Conservation (phyloP, 306 rosid genomes). For the Begonia fuchsioides region DNA sequence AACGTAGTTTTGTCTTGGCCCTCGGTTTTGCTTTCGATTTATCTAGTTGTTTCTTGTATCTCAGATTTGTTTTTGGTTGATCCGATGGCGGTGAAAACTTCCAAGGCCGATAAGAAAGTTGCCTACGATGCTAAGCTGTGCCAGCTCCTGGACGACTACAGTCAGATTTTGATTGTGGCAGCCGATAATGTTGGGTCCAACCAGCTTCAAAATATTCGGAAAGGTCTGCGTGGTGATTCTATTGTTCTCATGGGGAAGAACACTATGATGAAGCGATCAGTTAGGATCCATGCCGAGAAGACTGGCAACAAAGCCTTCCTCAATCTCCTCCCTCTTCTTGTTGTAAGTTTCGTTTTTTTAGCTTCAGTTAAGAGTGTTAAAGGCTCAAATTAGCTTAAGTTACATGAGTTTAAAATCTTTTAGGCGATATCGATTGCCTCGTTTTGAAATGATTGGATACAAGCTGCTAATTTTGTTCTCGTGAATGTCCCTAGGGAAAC, state of each 20-base stretch:
- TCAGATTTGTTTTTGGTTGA: neutral
- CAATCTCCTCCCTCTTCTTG: constrained; percentile 71
- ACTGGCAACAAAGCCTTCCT: constrained; percentile 54
- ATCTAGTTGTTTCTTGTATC: neutral
- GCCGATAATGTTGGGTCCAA: constrained; percentile 89
- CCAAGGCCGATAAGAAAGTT: constrained; percentile 78
- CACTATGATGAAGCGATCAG: constrained; percentile 91
- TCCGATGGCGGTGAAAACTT: constrained; percentile 32
- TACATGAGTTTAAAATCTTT: no score
- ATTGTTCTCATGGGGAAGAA: constrained; percentile 89
- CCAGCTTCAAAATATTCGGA: constrained; percentile 70
- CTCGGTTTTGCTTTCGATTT: constrained; percentile 30
- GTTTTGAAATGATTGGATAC: no score
- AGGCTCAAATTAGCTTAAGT: no score
- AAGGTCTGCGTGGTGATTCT: constrained; percentile 77
- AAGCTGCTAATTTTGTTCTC: no score
- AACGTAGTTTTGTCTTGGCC: constrained; percentile 53
- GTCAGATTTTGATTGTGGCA: constrained; percentile 63
- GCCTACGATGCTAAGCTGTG: constrained; percentile 66
- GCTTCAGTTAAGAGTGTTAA: neutral
- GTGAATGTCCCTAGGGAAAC: constrained; percentile 34
- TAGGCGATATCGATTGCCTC: no score
- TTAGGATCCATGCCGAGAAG: constrained; percentile 54
- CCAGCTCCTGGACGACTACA: constrained; percentile 48
- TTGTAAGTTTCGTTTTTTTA: constrained; percentile 16